phyloP scores from a whole-genome alignment of 345 rosid genomes.

The Nasturtium officinale region DNA sequence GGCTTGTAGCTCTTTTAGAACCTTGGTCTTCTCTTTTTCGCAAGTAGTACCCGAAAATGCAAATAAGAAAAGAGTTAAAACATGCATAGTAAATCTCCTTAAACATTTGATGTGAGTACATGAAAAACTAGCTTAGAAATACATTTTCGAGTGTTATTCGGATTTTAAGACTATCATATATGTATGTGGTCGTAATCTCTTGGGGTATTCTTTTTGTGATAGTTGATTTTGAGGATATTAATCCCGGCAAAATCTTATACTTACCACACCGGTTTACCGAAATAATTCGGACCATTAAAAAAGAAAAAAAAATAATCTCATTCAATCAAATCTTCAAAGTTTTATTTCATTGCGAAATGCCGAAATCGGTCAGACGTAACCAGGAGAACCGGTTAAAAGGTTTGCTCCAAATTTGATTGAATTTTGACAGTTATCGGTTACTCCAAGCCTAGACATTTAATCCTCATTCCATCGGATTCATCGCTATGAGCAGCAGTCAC shows the following conservation, averaged over 20 bases:
- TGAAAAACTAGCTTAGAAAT: too few relatives aligned
- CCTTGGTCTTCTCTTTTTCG: slow-evolving; percentile 6
- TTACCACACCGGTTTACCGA: not conserved
- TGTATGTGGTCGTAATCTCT: too few relatives aligned
- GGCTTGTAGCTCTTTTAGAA: slow-evolving; percentile 26
- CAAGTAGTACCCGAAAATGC: not conserved
- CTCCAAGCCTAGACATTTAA: too few relatives aligned
- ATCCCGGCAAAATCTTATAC: too few relatives aligned
- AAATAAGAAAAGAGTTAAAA: slow-evolving; percentile 32
- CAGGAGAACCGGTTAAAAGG: slow-evolving; percentile 22
- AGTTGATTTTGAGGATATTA: too few relatives aligned
- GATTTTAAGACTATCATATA: too few relatives aligned
- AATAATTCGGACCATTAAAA: too few relatives aligned
- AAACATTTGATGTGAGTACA: too few relatives aligned
- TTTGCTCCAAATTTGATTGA: not conserved
- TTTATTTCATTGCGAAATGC: not conserved
- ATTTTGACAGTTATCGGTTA: slow-evolving; percentile 5
- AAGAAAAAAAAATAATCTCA: not conserved
- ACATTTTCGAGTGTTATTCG: too few relatives aligned
- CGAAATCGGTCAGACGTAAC: not conserved
- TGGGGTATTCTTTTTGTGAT: not conserved
- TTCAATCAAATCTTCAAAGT: not conserved
- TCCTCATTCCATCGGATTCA: too few relatives aligned
- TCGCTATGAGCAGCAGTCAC: not conserved
- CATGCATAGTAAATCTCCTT: not conserved